Base-by-base conservation (phyloP, 257 asterid species). In the Solanum lignicaule region DNA sequence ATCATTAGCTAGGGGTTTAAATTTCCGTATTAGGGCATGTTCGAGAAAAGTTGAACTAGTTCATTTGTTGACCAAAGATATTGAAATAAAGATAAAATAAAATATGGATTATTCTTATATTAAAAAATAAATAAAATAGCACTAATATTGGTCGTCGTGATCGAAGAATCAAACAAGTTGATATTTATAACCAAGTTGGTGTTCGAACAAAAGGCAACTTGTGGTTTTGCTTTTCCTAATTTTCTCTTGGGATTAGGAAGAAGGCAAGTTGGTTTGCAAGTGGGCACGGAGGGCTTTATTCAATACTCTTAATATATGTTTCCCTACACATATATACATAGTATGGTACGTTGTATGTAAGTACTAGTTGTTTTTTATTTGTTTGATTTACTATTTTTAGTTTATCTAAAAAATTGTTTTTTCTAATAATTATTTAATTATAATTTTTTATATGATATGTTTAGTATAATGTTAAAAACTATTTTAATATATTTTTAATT, bases 261-360 rank as follows among this genome's bases (percentile, higher is more conserved):
- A 18, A 62, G 39, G 76, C 91, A 90, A 91, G 76, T 88, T 87
- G 92, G 46, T 48, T 18, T 72, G 91, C 93, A 92, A 91, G 93
- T 93, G 91, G 95, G 60, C 90, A 89, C 84, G 84, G 27, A 89
- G 89, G 91, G 87, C 71, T 84, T 90, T 86, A 86, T 39, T 85
- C 29, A 65, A 86, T 86, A 74, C 83, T 62, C 1, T 41, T 41
- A 41, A 11, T 12, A 43, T 12, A 43, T 43, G 52, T 12, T 43
- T 43, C 16, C 52, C 52, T 43, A 12, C 12, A 43, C 52, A 43
- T 43, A 10, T 23, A 88, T 86, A 68, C 27, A 58, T 60, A 23
- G 31, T 9, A 62, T 62, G 27, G 41, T 66, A 66, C 20, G 73
- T 65, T 11, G 48, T 41, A 41, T 41, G 73, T 11, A 68, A 68